Evolutionary conservation across 2,329 filamentous ascomycete species (phyloP).

Genomic region (Lachnellula hyalina): DNA sequence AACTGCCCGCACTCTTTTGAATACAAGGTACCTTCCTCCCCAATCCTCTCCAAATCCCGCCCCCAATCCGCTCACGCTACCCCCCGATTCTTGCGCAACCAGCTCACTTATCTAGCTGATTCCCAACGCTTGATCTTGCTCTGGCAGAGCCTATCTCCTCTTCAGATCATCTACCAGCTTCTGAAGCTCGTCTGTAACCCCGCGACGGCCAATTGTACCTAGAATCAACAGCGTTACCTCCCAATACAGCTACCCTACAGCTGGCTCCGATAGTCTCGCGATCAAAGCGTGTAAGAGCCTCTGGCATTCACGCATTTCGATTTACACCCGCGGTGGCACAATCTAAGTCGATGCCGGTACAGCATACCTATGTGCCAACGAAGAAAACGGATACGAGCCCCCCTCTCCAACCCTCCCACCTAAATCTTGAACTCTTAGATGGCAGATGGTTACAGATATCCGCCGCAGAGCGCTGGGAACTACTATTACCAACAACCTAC

Average conservation of each 20-base stretch:
- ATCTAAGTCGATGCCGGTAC: slow-evolving; percentile 27
- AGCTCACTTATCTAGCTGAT: not conserved
- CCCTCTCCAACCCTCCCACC: slow-evolving; percentile 24
- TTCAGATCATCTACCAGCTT: not conserved
- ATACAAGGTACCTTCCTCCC: slow-evolving; percentile 5
- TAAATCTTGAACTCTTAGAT: slow-evolving; percentile 44
- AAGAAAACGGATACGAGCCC: slow-evolving; percentile 30
- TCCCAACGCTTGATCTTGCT: not conserved
- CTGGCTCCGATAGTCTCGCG: not conserved
- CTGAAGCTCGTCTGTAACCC: slow-evolving; percentile 1
- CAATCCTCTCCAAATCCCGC: not conserved
- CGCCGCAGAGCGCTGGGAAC: slow-evolving; percentile 53
- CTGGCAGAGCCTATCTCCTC: not conserved
- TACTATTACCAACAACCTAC: slow-evolving; percentile 49
- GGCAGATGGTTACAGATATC: slow-evolving; percentile 64
- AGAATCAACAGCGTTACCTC: not conserved
- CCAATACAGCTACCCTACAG: not conserved
- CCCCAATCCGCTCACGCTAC: not conserved
- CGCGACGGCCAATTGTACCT: slow-evolving; percentile 2
- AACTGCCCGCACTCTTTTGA: not conserved
- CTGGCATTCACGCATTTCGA: not conserved
- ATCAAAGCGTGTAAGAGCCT: not conserved
- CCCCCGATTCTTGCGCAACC: not conserved
- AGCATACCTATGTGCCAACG: slow-evolving; percentile 32
- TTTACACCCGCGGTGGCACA: slow-evolving; percentile 1